Percentiles rank a stretch among this genome's conserved stretches.
These are phyloP conservation scores for Dendrobium huoshanense DNA, from an alignment of 106 monocot genomes.

Conservation along the genomic window DNA sequence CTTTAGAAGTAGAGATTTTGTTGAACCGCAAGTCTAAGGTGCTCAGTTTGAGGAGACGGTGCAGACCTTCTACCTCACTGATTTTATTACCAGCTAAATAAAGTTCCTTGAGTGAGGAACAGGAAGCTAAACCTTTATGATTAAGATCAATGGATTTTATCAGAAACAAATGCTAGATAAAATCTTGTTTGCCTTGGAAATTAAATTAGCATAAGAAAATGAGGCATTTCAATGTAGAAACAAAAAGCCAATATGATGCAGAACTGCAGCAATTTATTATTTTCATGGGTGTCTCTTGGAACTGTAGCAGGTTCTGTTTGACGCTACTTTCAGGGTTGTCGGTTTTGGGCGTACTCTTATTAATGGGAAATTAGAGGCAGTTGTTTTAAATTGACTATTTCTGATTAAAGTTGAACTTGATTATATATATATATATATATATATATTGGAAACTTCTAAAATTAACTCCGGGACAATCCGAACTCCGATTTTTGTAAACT, in stretches of 20 bases:
- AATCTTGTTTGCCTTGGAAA: neutral
- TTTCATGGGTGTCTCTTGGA: no score
- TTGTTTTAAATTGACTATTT: no score
- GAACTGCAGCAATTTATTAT: no score
- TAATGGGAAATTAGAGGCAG: no score
- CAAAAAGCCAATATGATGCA: neutral
- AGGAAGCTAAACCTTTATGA: conserved; percentile 56
- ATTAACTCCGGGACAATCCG: no score
- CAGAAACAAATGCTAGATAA: neutral
- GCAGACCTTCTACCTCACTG: conserved; percentile 86
- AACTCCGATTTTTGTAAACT: no score
- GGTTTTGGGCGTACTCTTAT: no score
- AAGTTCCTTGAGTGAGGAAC: conserved; percentile 72
- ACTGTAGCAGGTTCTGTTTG: no score
- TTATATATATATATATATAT: no score
- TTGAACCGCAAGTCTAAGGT: conserved; percentile 62
- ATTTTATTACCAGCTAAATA: conserved; percentile 87
- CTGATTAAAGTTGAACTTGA: no score
- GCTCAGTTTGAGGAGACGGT: conserved; percentile 73
- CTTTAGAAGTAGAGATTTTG: conserved; percentile 71
- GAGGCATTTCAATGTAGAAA: neutral
- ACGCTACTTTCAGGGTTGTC: no score
- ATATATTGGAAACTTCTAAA: no score
- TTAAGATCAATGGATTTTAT: neutral
- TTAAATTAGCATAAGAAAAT: neutral